Conservation (phyloP, 345 rosid species). For the Gossypium stocksii region DNA sequence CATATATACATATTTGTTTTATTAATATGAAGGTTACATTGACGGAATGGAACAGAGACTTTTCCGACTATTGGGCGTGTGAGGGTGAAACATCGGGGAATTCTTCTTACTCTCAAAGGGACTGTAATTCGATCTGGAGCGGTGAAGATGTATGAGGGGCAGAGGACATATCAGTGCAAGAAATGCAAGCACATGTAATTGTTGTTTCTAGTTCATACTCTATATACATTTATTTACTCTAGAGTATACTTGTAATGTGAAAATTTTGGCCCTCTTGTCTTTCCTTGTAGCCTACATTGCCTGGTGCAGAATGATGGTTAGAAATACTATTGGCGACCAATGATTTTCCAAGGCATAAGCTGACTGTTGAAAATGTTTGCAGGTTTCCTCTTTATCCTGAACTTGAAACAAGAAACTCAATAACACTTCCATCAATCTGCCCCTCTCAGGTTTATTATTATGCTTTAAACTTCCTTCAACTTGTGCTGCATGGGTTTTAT, state of each 20-base stretch:
- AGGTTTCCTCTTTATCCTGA: conserved; percentile 86
- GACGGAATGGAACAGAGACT: conserved; percentile 40
- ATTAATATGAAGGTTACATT: neutral
- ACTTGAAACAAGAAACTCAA: conserved; percentile 80
- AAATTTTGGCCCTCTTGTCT: neutral
- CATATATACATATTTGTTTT: neutral
- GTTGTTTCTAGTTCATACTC: neutral
- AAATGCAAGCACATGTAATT: conserved; percentile 76
- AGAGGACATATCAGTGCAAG: conserved; percentile 69
- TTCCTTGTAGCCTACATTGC: neutral
- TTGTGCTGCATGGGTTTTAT: neutral
- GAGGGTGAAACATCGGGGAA: conserved; percentile 79
- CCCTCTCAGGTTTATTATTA: conserved; percentile 68
- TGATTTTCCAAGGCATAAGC: neutral
- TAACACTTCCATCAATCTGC: conserved; percentile 68
- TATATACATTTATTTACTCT: neutral
- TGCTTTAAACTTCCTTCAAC: neutral
- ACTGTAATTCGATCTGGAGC: conserved; percentile 87
- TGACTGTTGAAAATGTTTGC: conserved; percentile 19
- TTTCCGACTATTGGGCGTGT: conserved; percentile 79
- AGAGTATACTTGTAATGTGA: neutral
- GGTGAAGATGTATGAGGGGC: conserved; percentile 91
- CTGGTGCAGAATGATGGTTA: conserved; percentile 1
- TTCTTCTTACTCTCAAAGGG: conserved; percentile 79
- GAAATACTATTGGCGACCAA: conserved; percentile 4